A percentile compares a stretch with the other conserved stretches of the same genome.
phyloP scores from a whole-genome alignment of 2,329 filamentous ascomycete genomes.

The Pseudocercospora fijiensis region DNA sequence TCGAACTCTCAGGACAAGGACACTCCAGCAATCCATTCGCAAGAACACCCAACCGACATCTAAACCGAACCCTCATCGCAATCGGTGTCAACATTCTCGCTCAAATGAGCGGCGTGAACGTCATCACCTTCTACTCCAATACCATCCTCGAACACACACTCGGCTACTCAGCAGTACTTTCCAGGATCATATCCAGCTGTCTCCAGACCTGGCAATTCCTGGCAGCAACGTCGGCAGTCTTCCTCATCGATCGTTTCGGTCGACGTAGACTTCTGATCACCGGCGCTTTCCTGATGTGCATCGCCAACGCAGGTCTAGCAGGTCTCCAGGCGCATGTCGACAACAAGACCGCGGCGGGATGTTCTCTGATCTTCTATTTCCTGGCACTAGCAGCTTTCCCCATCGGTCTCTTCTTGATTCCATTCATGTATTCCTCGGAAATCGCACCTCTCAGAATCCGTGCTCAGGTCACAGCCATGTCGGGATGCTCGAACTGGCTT shows the following conservation, averaged over 20 bases:
- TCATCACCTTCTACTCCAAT: conserved; percentile 34
- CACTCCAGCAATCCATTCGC: conserved; percentile 31
- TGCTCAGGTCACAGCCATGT: conserved; percentile 37
- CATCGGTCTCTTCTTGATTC: conserved; percentile 34
- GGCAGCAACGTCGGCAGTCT: conserved; percentile 28
- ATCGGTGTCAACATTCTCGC: conserved; percentile 31
- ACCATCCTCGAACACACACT: conserved; percentile 29
- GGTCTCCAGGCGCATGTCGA: conserved; percentile 26
- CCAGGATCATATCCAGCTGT: conserved; percentile 30
- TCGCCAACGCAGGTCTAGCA: conserved; percentile 29
- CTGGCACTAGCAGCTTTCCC: conserved; percentile 32
- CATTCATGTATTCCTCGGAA: conserved; percentile 39
- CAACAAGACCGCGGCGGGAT: conserved; percentile 26
- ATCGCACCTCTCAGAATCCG: conserved; percentile 36
- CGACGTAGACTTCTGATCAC: conserved; percentile 33
- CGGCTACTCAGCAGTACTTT: conserved; percentile 23
- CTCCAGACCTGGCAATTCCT: conserved; percentile 36
- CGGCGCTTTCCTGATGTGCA: conserved; percentile 30
- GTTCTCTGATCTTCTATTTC: conserved; percentile 33
- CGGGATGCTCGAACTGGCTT: conserved; percentile 58
- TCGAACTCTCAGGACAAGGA: conserved; percentile 26
- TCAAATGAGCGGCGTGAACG: conserved; percentile 30
- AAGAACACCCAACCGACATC: conserved; percentile 27
- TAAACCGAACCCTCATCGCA: conserved; percentile 31
- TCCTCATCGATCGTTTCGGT: conserved; percentile 35